phyloP scores from a whole-genome alignment of 129 eudicot genomes.

The Centaurea solstitialis region DNA sequence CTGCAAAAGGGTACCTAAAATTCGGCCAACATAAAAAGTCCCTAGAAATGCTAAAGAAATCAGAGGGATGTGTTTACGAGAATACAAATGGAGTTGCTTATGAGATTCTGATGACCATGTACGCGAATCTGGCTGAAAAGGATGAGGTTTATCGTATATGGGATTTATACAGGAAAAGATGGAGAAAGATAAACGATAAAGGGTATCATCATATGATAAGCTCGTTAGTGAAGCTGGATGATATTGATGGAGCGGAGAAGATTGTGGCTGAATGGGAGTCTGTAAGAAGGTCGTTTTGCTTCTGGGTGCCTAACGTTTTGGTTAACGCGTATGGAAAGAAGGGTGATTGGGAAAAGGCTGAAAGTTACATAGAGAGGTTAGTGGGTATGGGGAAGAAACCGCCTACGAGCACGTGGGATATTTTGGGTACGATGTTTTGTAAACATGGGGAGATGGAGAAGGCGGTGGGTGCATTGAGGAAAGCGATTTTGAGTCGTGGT shows the following conservation, averaged over 20 bases:
- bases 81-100: conserved; percentile 15
- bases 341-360: conserved; percentile 43
- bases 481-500: conserved; percentile 6
- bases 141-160: conserved; percentile 44
- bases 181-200: conserved; percentile 13
- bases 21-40: conserved; percentile 27
- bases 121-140: conserved; percentile 28
- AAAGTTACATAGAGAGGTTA: conserved; percentile 25
- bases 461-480: conserved; percentile 37
- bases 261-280: conserved; percentile 41
- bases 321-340: conserved; percentile 38
- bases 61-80: conserved; percentile 25
- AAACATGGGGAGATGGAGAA: conserved; percentile 33
- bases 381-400: conserved; percentile 36
- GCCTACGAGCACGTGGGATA: conserved; percentile 38
- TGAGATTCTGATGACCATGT: conserved; percentile 25
- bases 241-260: conserved; percentile 46
- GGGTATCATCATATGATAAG: conserved; percentile 29
- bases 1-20: conserved; percentile 45
- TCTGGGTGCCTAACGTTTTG: conserved; percentile 35
- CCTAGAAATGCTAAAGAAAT: conserved; percentile 41
- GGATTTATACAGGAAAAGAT: conserved; percentile 30
- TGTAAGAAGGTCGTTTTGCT: conserved; percentile 1
- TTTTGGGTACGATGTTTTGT: conserved; percentile 24
- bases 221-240: conserved; percentile 40